Conservation (phyloP, 176 grass and related monocot species). For the Oropetium thomaeum region DNA sequence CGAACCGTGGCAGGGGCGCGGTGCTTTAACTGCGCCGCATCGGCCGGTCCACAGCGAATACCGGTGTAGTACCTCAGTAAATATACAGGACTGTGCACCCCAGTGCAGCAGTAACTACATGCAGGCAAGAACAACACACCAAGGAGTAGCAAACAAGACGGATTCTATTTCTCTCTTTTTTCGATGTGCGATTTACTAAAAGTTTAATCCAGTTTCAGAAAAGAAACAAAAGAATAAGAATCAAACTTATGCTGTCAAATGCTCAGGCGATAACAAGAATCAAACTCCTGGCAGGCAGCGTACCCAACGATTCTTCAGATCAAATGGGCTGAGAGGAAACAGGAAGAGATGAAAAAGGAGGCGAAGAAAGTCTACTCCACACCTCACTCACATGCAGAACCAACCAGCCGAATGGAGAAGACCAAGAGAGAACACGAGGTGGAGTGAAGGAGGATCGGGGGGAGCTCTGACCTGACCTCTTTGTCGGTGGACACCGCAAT, state of each 20-base stretch:
- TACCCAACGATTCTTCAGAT: neutral
- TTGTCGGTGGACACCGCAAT: constrained; percentile 25
- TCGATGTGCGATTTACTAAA: neutral
- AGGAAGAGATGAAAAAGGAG: neutral
- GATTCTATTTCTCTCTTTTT: neutral
- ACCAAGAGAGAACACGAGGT: neutral
- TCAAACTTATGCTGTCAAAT: neutral
- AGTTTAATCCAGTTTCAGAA: neutral
- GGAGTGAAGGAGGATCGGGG: constrained; percentile 28
- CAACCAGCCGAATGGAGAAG: neutral
- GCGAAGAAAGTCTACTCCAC: neutral
- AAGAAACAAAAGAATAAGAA: neutral
- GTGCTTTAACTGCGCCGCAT: constrained; percentile 27
- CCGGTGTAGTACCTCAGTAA: constrained; percentile 1
- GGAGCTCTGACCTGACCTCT: constrained; percentile 39
- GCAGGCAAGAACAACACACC: constrained; percentile 19
- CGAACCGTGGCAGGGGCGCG: neutral
- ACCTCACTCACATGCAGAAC: constrained; percentile 24
- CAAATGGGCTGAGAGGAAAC: neutral
- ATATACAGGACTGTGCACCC: constrained; percentile 19
- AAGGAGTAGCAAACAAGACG: constrained; percentile 20
- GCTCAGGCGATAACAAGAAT: neutral
- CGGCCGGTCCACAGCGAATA: neutral
- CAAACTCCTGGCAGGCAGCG: neutral
- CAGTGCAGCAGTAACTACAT: constrained; percentile 38